Base-by-base conservation (phyloP, 176 grass and related monocot genomes). In the Juncus effusus region DNA sequence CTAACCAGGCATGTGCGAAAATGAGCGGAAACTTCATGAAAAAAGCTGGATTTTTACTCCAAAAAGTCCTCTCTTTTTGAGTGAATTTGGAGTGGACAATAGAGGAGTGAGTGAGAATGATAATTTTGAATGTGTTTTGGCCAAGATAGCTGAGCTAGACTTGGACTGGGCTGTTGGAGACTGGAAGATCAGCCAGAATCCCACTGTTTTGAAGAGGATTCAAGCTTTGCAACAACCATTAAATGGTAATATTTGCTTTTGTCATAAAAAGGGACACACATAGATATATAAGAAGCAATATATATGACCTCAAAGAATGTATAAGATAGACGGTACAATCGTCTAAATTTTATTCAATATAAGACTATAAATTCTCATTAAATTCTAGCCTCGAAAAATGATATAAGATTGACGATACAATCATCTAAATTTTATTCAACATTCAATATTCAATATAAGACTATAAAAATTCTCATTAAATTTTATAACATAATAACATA, bases 11-110 rank as follows among this genome's bases (percentile, higher is more conserved):
- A 74, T 92, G 94, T 76, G 94, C 84, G n/a, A 74, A 83, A 12
- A 11, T 81, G 12, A 54, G 67, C 2, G 52, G 51, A 10, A 40
- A 64, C 65, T 80, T 89, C 13, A n/a, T 66, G 67, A 65, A 42
- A 36, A 79, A 76, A n/a, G 88, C 80, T 1, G 85, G 87, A 13
- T 97, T 92, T 70, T 85, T 97, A 36, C 82, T 89, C 10, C 67
- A 84, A 55, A 62, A 39, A 60, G 74, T 74, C 93, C 88, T 3
- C 77, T 97, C 7, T 63, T 97, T 72, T 75, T 97, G 37, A 89
- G 88, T 65, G 94, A 97, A 85, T 97, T 86, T 60, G 94, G 94
- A 50, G 67, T 86, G 7, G 94, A 97, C 79, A 88, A 92, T 71
- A 77, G 85, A 58, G 88, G 94, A 13, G 78, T 54, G 2, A 92